Conservation (phyloP, 441 rosid genomes). For the Corymbia citriodora region DNA sequence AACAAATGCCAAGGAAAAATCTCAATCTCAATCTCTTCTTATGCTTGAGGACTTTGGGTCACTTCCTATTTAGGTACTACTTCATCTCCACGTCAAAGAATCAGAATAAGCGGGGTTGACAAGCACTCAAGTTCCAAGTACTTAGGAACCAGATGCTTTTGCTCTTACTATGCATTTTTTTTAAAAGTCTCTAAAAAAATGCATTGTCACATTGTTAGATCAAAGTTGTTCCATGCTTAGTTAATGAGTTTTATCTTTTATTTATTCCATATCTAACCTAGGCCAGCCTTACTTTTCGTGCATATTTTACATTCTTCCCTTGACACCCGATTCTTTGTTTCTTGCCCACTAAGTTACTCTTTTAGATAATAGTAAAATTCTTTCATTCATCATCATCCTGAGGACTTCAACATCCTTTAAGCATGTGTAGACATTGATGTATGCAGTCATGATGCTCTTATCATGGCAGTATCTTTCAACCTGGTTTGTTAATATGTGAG, state of each 20-base stretch:
- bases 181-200: too few species aligned
- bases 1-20: not conserved
- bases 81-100: not conserved
- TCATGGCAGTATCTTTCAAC: not conserved
- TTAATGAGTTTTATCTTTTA: not conserved
- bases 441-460: not conserved
- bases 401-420: not conserved
- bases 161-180: not conserved
- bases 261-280: not conserved
- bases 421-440: not conserved
- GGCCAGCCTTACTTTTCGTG: not conserved
- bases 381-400: not conserved
- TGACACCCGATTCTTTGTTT: not conserved
- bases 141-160: not conserved
- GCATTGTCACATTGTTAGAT: not conserved
- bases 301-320: not conserved
- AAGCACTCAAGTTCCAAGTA: not conserved
- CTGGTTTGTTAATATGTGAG: not conserved
- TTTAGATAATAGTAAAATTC: not conserved
- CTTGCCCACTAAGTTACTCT: not conserved
- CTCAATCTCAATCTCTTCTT: not conserved
- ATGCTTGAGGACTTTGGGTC: not conserved
- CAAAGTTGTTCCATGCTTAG: not conserved
- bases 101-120: too few species aligned
- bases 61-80: not conserved